Base-by-base conservation (phyloP, 179 eudicot species). In the Amaranthus tricolor region DNA sequence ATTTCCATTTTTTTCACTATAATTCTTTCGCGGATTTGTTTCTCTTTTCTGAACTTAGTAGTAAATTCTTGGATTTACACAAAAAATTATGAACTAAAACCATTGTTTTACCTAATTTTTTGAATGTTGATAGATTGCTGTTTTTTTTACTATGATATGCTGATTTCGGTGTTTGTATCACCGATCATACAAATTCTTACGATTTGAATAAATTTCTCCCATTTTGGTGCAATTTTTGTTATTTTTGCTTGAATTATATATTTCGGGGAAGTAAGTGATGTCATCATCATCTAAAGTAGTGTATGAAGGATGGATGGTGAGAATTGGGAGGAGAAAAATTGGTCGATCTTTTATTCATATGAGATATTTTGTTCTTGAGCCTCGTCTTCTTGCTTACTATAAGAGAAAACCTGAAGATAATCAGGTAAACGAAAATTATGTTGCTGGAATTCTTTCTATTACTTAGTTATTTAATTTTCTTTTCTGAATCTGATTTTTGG, bases 221-320 rank as follows among this genome's bases (percentile, higher is more conserved):
- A 43, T 70, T 69, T 67, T 58, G 78, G 50, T 56, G 55, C 56
- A 61, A 66, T 66, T 75, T 74, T 63, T 6, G 13, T 12, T 0
- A 53, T 62, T 21, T 50, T 72, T 13, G 54, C 12, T 43, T 13
- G 20, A 76, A 62, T 65, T 70, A 52, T 51, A 70, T 53, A 19
- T 20, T 67, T 64, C 8, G 61, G 6, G 76, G 72, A 55, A 63
- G 73, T 70, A 47, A 78, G 68, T 19, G 84, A 74, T 78, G 81
- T 70, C 83, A 19, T 63, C 87, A 56, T 76, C 86, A 76, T 89
- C 98, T 54, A 96, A 96, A 75, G 91, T 87, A 60, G 97, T 96
- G 65, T 89, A 94, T 75, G 99, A 96, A 79, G 99, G 99, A 74
- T 96, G 99, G 99, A 94, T 96, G 98, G 99, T 96, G 62, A 81